Evolutionary conservation across 306 rosid genomes (phyloP).

Genomic region (Herpetospermum pedunculosum): DNA sequence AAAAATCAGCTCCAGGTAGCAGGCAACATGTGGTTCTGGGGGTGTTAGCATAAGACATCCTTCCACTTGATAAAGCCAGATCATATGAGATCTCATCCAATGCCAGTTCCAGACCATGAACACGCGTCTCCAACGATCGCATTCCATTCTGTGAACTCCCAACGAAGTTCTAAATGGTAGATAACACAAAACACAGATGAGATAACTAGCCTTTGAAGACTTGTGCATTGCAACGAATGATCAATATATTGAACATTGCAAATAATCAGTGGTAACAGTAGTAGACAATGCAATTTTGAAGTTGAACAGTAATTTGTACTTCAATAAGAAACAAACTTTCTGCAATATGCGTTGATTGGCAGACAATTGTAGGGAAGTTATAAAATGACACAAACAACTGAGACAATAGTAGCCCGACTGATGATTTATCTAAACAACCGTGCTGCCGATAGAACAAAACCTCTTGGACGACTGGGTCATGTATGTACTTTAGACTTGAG

Average conservation of each 20-base stretch:
- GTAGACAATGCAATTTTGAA: background rate
- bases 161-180: constrained; percentile 55
- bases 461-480: background rate
- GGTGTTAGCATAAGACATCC: constrained; percentile 40
- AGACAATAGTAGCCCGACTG: background rate
- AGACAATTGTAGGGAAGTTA: background rate
- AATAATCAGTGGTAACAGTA: background rate
- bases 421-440: background rate
- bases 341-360: background rate
- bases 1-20: constrained; percentile 71
- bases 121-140: constrained; percentile 90
- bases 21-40: constrained; percentile 47
- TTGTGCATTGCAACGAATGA: background rate
- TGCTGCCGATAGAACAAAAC: background rate
- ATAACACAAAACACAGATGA: constrained; percentile 2
- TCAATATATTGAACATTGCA: background rate
- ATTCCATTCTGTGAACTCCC: constrained; percentile 91
- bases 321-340: background rate
- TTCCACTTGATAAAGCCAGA: constrained; percentile 78
- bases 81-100: constrained; percentile 88
- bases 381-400: background rate
- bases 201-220: background rate
- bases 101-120: constrained; percentile 86
- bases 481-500: background rate
- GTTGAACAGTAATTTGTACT: background rate